These are phyloP conservation scores for Citeromyces hawaiiensis DNA, from an alignment of 1,139 yeast species.

Conservation along the genomic window DNA sequence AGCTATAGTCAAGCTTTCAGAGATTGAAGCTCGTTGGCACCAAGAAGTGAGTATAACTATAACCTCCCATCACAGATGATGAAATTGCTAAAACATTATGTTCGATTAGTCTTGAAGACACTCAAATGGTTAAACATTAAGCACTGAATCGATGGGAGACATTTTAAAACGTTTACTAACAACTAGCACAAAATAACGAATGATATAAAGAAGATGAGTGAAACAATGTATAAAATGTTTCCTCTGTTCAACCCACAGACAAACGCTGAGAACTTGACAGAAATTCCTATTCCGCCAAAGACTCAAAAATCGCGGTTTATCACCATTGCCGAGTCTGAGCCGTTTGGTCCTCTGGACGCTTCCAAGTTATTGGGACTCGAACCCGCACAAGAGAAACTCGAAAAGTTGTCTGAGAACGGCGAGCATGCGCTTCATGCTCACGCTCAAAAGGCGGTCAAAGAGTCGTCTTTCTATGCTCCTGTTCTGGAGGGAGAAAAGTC, in stretches of 20 bases:
- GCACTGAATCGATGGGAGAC: constrained; percentile 6
- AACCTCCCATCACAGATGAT: constrained; percentile 21
- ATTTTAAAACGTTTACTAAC: constrained; percentile 18
- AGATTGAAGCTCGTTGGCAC: constrained; percentile 49
- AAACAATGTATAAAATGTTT: constrained; percentile 65
- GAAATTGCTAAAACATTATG: constrained; percentile 22
- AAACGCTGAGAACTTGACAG: constrained; percentile 65
- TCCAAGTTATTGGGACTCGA: constrained; percentile 72
- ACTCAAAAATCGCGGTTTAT: constrained; percentile 75
- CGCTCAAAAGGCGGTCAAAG: constrained; percentile 14
- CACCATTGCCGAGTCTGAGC: constrained; percentile 87
- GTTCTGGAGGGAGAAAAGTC: constrained; percentile 44
- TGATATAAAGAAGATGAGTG: constrained; percentile 44
- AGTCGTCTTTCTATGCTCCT: constrained; percentile 29
- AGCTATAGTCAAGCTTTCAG: constrained; percentile 60
- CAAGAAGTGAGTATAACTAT: constrained; percentile 38
- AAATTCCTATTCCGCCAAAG: constrained; percentile 83
- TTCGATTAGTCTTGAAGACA: constrained; percentile 83
- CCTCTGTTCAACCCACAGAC: constrained; percentile 44
- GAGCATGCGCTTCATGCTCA: constrained; percentile 23
- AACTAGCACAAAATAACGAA: constrained; percentile 27
- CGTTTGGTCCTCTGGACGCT: constrained; percentile 97
- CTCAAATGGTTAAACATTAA: constrained; percentile 36
- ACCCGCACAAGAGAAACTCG: constrained; percentile 71
- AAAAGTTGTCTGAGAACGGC: constrained; percentile 45